phyloP scores from a whole-genome alignment of 768 basidiomycete species.

The Pisolithus orientalis region DNA sequence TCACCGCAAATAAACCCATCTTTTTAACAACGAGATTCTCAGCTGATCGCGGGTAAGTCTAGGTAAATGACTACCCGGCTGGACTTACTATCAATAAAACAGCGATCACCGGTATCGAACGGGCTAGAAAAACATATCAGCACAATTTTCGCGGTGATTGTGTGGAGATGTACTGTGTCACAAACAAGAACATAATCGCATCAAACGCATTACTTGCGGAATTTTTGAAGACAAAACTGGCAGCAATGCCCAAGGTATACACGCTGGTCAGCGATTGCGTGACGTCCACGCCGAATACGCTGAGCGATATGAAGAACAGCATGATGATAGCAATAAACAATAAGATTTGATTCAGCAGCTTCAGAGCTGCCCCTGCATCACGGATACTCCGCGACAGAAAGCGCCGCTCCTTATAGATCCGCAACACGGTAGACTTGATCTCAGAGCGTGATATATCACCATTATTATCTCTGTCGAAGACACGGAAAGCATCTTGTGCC shows the following conservation, averaged over 20 bases:
- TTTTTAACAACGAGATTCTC: constrained; percentile 74
- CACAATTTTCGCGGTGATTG: not conserved
- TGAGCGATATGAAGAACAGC: constrained; percentile 67
- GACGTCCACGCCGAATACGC: constrained; percentile 64
- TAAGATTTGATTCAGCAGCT: constrained; percentile 57
- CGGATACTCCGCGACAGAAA: constrained; percentile 72
- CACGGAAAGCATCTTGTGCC: constrained; percentile 62
- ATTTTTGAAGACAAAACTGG: constrained; percentile 77
- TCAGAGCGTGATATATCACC: constrained; percentile 73
- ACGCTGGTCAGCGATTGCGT: constrained; percentile 63
- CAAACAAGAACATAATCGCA: constrained; percentile 76
- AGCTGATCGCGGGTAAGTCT: constrained; percentile 28
- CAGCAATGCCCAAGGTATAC: constrained; percentile 66
- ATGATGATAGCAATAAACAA: constrained; percentile 57
- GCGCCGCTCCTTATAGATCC: constrained; percentile 73
- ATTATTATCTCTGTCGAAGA: constrained; percentile 73
- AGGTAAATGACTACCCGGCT: not conserved
- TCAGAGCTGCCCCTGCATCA: constrained; percentile 64
- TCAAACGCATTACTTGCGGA: constrained; percentile 70
- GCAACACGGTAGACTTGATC: constrained; percentile 61
- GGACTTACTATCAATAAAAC: constrained; percentile 56
- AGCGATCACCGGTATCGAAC: constrained; percentile 79
- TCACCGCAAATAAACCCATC: constrained; percentile 71
- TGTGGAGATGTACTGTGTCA: constrained; percentile 59
- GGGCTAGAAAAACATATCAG: constrained; percentile 38